Evolutionary conservation across 2,329 filamentous ascomycete species (phyloP), one percentile per base, ranked within the genome.

Genomic region (Alternaria rosae): DNA sequence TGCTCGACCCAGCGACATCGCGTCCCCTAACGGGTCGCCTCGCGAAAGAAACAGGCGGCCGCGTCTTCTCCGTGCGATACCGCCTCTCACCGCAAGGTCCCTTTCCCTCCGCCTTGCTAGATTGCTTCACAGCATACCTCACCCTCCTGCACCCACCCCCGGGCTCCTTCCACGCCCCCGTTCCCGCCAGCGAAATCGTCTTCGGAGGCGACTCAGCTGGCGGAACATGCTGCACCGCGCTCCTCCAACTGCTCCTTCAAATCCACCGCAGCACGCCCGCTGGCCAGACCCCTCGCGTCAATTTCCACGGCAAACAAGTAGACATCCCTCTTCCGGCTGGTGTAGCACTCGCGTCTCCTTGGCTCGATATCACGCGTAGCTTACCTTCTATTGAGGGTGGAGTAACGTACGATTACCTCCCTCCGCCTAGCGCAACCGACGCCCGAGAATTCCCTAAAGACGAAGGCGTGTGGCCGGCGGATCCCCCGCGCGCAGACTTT

Each of bases 151-250:
- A 92, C 70, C 92, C 92, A 12, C 89, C 90, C 0, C 82, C 86
- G 0, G 89, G 85, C 17, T 86, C 91, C 0, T 85, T 88, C 45
- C 92, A 95, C 75, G 82, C 85, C 13, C 81, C 91, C 3, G 86
- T 94, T 1, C 80, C 83, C 6, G 84, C 92, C 0, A 81, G 83
- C 43, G 83, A 92, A 57, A 89, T 95, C 43, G 87, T 93, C 10
- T 82, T 95, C 68, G 85, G 86, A 3, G 92, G 92, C 41, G 92
- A 95, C 74, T 90, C 87, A 59, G 92, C 92, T 4, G 92, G 92
- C 13, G 92, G 91, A 3, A 91, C 91, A 68, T 85, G 94, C 42
- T 80, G 83, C 13, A 83, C 92, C 13, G 85, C 87, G 1, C 84
- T 95, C 0, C 81, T 91, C 1, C 91, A 92, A 74, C 83, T 91